Conservation (phyloP, 805 yeast species). For the Huiozyma sinensis region DNA sequence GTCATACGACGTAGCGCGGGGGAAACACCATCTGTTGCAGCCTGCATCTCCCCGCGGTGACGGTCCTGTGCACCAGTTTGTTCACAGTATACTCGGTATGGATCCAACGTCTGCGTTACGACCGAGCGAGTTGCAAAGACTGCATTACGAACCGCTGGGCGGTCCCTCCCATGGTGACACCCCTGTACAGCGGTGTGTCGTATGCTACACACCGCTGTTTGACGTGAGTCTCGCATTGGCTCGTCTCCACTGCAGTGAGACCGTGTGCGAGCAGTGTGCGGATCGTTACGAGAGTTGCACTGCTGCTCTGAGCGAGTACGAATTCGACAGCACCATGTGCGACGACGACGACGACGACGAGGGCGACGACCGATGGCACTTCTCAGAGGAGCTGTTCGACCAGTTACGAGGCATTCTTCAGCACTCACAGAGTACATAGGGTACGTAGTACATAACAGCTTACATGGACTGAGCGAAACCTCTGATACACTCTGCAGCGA, state of each 20-base stretch:
- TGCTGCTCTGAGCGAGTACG: slow-evolving; percentile 31
- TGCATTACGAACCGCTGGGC: no score
- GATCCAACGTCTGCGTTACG: no score
- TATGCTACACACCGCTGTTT: slow-evolving; percentile 61
- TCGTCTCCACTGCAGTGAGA: slow-evolving; percentile 32
- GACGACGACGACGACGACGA: neutral
- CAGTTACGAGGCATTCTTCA: slow-evolving; percentile 23
- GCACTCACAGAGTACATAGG: slow-evolving; percentile 35
- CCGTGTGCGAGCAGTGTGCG: slow-evolving; percentile 51
- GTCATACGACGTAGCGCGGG: no score
- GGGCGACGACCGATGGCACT: neutral
- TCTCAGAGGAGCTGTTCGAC: slow-evolving; percentile 5
- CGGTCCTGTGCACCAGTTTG: no score
- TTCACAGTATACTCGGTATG: no score
- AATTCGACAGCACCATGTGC: slow-evolving; percentile 7
- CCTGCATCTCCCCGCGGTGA: no score
- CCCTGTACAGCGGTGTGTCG: slow-evolving; percentile 38
- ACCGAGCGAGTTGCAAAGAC: no score
- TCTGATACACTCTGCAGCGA: slow-evolving; percentile 26
- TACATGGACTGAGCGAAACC: slow-evolving; percentile 6
- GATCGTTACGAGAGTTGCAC: slow-evolving; percentile 32
- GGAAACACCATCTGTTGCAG: no score
- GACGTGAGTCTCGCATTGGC: slow-evolving; percentile 38
- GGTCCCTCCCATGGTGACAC: neutral
- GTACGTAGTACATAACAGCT: neutral